Percentiles rank a stretch among this genome's conserved stretches.
These are phyloP conservation scores for Pseudocercospora fijiensis DNA, from an alignment of 2,329 filamentous ascomycete species.

Conservation along the genomic window DNA sequence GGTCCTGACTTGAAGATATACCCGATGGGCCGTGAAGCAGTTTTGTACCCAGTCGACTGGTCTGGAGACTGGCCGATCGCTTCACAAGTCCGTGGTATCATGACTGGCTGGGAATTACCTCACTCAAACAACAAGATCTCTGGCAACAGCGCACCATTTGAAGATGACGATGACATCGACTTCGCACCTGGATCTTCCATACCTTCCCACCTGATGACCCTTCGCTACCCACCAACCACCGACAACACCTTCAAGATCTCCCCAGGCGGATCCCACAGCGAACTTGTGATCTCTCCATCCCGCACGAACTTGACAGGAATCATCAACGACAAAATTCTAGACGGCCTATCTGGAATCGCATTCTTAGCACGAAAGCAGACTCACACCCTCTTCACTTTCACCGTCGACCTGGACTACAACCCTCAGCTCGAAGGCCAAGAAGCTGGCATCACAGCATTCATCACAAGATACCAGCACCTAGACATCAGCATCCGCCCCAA, in stretches of 20 bases:
- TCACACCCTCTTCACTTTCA: constrained; percentile 56
- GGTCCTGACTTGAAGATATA: constrained; percentile 46
- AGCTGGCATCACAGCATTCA: constrained; percentile 54
- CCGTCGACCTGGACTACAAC: constrained; percentile 48
- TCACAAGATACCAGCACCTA: constrained; percentile 56
- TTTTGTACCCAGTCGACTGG: constrained; percentile 54
- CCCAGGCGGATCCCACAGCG: constrained; percentile 43
- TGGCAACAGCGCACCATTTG: constrained; percentile 46
- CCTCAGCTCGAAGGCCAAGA: constrained; percentile 47
- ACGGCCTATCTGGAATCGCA: constrained; percentile 50
- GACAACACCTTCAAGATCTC: constrained; percentile 46
- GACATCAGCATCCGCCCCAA: constrained; percentile 41
- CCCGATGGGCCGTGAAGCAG: constrained; percentile 56
- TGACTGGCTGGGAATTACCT: constrained; percentile 48
- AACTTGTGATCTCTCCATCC: constrained; percentile 51
- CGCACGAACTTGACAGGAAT: constrained; percentile 53
- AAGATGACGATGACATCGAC: constrained; percentile 47
- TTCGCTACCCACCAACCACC: constrained; percentile 52
- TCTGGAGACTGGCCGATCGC: constrained; percentile 42
- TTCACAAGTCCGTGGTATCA: constrained; percentile 46
- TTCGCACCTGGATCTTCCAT: constrained; percentile 49
- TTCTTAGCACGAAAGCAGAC: constrained; percentile 58
- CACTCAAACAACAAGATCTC: constrained; percentile 37
- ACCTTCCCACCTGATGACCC: constrained; percentile 58
- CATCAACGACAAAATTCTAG: constrained; percentile 49